Percentiles rank a stretch among this genome's conserved stretches.
Conservation (phyloP, 1,284 basidiomycete genomes). For the Limonomyces culmigenus region DNA sequence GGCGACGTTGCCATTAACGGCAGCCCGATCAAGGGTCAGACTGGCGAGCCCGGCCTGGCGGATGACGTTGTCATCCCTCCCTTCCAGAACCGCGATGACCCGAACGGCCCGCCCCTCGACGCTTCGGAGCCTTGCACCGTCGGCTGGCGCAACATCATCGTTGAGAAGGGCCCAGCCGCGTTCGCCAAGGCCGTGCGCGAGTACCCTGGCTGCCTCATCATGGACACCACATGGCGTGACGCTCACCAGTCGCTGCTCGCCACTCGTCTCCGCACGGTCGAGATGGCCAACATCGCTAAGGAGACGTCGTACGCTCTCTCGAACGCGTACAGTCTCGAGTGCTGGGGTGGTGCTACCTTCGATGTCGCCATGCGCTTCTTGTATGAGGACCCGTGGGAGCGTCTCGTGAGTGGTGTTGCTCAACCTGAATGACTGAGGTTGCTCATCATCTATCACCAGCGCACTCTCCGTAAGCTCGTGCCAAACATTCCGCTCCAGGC, state of each 20-base stretch:
- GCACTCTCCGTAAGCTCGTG: slow-evolving; percentile 87
- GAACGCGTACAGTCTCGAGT: slow-evolving; percentile 94
- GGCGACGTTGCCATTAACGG: slow-evolving; percentile 98
- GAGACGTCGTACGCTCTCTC: slow-evolving; percentile 91
- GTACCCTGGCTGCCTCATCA: slow-evolving; percentile 90
- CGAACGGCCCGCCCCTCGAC: slow-evolving; percentile 63
- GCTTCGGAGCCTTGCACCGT: slow-evolving; percentile 68
- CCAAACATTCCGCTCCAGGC: slow-evolving; percentile 99
- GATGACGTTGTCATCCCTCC: slow-evolving; percentile 78
- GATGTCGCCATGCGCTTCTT: slow-evolving; percentile 99
- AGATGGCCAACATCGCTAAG: slow-evolving; percentile 98
- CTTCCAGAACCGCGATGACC: slow-evolving; percentile 67
- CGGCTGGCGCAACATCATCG: slow-evolving; percentile 98
- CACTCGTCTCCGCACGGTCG: slow-evolving; percentile 89
- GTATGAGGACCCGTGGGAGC: slow-evolving; percentile 99
- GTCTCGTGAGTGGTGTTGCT: slow-evolving; percentile 42
- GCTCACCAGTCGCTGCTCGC: slow-evolving; percentile 97
- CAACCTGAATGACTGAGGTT: slow-evolving; percentile 1
- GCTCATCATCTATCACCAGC: slow-evolving; percentile 21
- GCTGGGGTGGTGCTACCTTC: slow-evolving; percentile 99
- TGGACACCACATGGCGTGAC: slow-evolving; percentile 99
- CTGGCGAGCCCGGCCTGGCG: slow-evolving; percentile 89
- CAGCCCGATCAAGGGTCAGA: slow-evolving; percentile 88
- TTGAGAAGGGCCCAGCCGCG: slow-evolving; percentile 93
- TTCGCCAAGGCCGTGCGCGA: slow-evolving; percentile 97